A percentile compares a stretch with the other conserved stretches of the same genome.
phyloP scores from a whole-genome alignment of 352 stramenopile genomes.

The Phytopythium sindhum region DNA sequence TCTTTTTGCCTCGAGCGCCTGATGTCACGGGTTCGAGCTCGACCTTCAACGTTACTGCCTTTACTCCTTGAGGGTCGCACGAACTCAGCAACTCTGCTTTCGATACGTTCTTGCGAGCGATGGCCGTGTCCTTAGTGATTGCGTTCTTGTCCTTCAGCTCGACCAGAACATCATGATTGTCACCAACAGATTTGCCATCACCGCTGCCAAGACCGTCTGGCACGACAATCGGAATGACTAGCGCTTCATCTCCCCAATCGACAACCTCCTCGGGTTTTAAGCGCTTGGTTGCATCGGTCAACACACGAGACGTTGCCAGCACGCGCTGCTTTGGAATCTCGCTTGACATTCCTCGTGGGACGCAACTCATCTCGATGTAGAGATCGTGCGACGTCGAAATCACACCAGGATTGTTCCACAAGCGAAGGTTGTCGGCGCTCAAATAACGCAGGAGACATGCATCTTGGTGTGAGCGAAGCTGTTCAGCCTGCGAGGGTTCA shows the following conservation, averaged over 20 bases:
- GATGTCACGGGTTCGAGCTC: neutral
- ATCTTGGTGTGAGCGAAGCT: neutral
- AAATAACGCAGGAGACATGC: conserved; percentile 12
- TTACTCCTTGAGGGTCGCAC: neutral
- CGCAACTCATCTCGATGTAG: conserved; percentile 23
- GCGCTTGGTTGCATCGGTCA: conserved; percentile 27
- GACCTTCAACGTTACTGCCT: neutral
- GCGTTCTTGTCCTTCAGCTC: conserved; percentile 49
- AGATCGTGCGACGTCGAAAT: conserved; percentile 34
- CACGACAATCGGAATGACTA: conserved; percentile 22
- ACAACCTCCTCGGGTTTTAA: conserved; percentile 11
- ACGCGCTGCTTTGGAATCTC: conserved; percentile 7
- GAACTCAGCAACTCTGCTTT: neutral
- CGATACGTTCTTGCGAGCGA: conserved; percentile 12
- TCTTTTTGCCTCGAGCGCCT: neutral
- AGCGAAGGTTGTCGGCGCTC: conserved; percentile 17
- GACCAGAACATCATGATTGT: conserved; percentile 13
- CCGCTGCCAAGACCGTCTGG: neutral
- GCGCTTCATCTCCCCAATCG: conserved; percentile 24
- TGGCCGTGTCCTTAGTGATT: conserved; percentile 31
- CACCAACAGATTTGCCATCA: neutral
- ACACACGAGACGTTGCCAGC: conserved; percentile 14
- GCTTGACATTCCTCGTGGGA: neutral
- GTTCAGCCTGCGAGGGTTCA: neutral
- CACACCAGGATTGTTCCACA: conserved; percentile 18